Evolutionary conservation across 768 basidiomycete species (phyloP).

Genomic region (Lactarius akahatsu): DNA sequence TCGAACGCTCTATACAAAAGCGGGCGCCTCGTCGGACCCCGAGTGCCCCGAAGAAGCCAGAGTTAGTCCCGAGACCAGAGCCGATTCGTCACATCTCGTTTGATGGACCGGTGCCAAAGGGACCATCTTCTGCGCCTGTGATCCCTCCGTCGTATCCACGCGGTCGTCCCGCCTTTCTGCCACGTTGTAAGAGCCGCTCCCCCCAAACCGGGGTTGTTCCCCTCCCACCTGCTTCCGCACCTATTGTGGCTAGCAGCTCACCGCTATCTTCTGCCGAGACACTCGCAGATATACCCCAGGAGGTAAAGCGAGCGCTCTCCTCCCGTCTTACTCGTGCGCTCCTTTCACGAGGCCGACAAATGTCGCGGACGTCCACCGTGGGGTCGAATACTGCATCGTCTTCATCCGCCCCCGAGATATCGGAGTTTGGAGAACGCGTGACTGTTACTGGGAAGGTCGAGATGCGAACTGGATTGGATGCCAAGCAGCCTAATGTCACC

Average conservation of each 20-base stretch:
- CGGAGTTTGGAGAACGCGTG: slow-evolving; percentile 11
- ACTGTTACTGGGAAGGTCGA: not conserved
- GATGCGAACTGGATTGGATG: not conserved
- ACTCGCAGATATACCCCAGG: slow-evolving; percentile 10
- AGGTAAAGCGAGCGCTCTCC: slow-evolving; percentile 15
- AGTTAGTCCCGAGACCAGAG: slow-evolving; percentile 8
- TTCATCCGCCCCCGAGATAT: not conserved
- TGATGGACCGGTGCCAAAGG: slow-evolving; percentile 3
- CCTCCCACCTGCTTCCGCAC: not conserved
- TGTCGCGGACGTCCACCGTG: not conserved
- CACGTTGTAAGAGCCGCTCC: slow-evolving; percentile 6
- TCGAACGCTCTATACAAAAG: not conserved
- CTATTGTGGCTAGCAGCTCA: not conserved
- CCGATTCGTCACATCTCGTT: slow-evolving; percentile 24
- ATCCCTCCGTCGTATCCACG: slow-evolving; percentile 11
- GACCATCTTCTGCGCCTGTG: not conserved
- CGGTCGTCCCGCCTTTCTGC: slow-evolving; percentile 1
- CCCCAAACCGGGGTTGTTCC: not conserved
- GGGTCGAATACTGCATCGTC: not conserved
- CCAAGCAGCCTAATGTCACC: not conserved
- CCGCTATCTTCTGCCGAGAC: slow-evolving; percentile 26
- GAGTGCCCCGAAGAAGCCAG: not conserved
- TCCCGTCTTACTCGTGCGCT: slow-evolving; percentile 17
- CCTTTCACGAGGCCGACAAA: slow-evolving; percentile 5
- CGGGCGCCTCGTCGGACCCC: not conserved